Evolutionary conservation across 768 basidiomycete species (phyloP).

Genomic region (Kwoniella dendrophila): DNA sequence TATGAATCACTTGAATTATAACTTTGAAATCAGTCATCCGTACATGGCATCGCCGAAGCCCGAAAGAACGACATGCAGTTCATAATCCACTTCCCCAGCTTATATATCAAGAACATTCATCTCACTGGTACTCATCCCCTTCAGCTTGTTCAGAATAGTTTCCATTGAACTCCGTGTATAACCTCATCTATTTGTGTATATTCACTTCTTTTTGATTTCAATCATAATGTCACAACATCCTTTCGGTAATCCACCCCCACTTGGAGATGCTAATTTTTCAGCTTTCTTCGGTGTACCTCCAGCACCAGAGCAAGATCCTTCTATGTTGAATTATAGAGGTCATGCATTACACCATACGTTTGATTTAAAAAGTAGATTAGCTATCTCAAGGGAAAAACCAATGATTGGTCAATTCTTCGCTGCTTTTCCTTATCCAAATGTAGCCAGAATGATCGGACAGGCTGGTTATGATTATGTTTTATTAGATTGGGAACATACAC

Average conservation of each 20-base stretch:
- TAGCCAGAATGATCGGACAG: conserved; percentile 16
- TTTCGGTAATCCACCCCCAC: conserved; percentile 16
- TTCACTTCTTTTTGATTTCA: too few species aligned
- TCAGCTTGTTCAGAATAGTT: too few species aligned
- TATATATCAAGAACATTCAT: too few species aligned
- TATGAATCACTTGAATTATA: too few species aligned
- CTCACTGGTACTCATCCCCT: too few species aligned
- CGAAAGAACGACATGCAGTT: too few species aligned
- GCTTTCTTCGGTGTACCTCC: conserved; percentile 9
- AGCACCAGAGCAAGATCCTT: conserved; percentile 17
- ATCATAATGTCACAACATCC: conserved; percentile 6
- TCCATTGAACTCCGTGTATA: too few species aligned
- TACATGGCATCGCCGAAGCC: too few species aligned
- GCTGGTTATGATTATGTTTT: conserved; percentile 14
- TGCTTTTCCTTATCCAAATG: background rate
- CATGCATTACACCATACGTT: conserved; percentile 14
- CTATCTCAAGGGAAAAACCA: conserved; percentile 11
- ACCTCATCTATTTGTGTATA: too few species aligned
- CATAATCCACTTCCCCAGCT: too few species aligned
- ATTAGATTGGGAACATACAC: conserved; percentile 23
- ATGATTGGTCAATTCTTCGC: conserved; percentile 12
- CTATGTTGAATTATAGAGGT: conserved; percentile 18
- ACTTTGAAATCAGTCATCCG: too few species aligned
- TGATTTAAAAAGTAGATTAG: conserved; percentile 8
- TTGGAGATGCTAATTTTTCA: conserved; percentile 11